Conservation (phyloP, 1,284 basidiomycete genomes). For the Irpex sp. region DNA sequence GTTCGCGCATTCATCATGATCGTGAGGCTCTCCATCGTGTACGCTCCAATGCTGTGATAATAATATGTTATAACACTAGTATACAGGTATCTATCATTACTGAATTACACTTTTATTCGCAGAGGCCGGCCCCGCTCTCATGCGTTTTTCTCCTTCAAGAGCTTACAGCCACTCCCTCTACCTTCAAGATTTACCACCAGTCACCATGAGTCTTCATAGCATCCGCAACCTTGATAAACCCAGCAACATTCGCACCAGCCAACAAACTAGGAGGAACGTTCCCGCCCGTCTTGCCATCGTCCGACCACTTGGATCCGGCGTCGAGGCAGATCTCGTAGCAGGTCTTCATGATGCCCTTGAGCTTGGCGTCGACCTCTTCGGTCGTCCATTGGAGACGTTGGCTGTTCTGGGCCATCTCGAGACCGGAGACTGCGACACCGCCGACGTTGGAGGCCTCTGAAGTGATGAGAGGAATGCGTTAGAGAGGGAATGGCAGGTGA, state of each 20-base stretch:
- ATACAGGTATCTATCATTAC: neutral
- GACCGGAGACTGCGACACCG: conserved; percentile 69
- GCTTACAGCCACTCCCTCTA: no score
- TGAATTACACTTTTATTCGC: neutral
- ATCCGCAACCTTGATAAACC: conserved; percentile 67
- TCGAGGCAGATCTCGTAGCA: conserved; percentile 61
- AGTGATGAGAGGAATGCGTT: neutral
- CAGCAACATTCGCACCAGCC: conserved; percentile 74
- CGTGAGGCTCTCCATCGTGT: no score
- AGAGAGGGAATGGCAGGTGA: neutral
- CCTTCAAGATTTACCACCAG: conserved; percentile 72
- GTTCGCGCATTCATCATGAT: no score
- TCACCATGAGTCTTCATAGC: conserved; percentile 73
- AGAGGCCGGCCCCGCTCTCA: neutral
- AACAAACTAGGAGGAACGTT: conserved; percentile 60
- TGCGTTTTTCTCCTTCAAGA: no score
- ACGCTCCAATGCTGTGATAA: neutral
- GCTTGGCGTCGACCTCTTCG: conserved; percentile 67
- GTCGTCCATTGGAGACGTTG: conserved; percentile 65
- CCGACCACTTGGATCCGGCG: conserved; percentile 60
- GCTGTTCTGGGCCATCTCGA: conserved; percentile 84
- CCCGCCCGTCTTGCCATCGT: conserved; percentile 35
- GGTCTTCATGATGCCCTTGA: conserved; percentile 75
- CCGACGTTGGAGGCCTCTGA: conserved; percentile 66
- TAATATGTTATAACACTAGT: neutral